phyloP scores from a whole-genome alignment of 2,329 filamentous ascomycete species.

The Penicillium sp. region DNA sequence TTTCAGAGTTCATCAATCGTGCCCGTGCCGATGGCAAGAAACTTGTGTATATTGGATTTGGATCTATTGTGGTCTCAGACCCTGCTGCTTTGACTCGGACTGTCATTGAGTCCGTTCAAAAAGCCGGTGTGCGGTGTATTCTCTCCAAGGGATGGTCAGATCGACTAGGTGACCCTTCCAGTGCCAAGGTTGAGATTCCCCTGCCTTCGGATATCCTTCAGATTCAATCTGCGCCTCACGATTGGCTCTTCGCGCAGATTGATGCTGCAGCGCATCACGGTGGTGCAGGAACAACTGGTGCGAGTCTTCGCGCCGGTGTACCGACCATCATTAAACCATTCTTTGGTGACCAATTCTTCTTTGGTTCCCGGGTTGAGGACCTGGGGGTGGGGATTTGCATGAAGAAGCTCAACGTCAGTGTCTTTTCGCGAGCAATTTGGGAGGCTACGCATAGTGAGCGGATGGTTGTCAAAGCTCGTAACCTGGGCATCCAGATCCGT shows the following conservation, averaged over 20 bases:
- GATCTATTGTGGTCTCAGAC: slow-evolving; percentile 91
- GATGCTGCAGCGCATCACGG: slow-evolving; percentile 95
- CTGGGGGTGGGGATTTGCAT: slow-evolving; percentile 88
- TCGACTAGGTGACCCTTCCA: slow-evolving; percentile 62
- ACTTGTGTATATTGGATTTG: slow-evolving; percentile 95
- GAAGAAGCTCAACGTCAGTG: slow-evolving; percentile 83
- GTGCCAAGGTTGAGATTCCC: slow-evolving; percentile 63
- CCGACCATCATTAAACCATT: slow-evolving; percentile 96
- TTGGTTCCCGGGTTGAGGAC: slow-evolving; percentile 84
- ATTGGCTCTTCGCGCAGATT: slow-evolving; percentile 93
- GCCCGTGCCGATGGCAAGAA: slow-evolving; percentile 82
- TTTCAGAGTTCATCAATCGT: slow-evolving; percentile 78
- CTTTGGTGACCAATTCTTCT: slow-evolving; percentile 98
- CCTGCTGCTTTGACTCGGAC: slow-evolving; percentile 84
- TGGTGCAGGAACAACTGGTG: slow-evolving; percentile 90
- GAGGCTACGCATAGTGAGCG: slow-evolving; percentile 85
- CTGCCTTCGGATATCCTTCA: slow-evolving; percentile 79
- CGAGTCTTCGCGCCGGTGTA: slow-evolving; percentile 83
- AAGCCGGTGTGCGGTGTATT: slow-evolving; percentile 91
- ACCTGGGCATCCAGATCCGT: slow-evolving; percentile 83
- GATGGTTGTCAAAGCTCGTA: slow-evolving; percentile 83
- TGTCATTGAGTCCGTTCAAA: slow-evolving; percentile 87
- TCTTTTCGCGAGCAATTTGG: slow-evolving; percentile 85
- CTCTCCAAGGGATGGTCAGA: slow-evolving; percentile 98
- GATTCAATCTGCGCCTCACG: slow-evolving; percentile 89